A percentile compares a stretch with the other conserved stretches of the same genome.
Evolutionary conservation across 2,329 filamentous ascomycete species (phyloP).

Genomic region (Fusarium agapanthi): DNA sequence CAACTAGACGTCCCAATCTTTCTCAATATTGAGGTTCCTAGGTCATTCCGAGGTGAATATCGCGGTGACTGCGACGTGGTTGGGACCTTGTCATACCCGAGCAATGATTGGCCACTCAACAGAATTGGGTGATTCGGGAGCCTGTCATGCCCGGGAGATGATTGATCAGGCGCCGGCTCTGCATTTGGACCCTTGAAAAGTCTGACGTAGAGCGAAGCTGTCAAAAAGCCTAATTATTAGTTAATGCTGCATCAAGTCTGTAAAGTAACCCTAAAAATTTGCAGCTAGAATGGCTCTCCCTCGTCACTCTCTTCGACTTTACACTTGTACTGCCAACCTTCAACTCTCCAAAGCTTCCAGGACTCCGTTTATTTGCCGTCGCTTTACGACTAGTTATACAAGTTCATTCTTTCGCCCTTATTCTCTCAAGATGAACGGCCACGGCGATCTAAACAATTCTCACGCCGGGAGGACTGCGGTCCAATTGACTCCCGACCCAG

Average conservation of each 20-base stretch:
- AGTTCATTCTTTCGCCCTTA: rapidly evolving
- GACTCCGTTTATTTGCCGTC: rapidly evolving
- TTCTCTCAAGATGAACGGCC: not conserved
- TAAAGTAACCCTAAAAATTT: too few relatives aligned
- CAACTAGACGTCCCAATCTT: too few relatives aligned
- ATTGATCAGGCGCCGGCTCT: not conserved
- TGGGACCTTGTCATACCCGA: not conserved
- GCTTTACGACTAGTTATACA: not conserved
- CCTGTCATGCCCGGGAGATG: not conserved
- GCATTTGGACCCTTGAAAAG: not conserved
- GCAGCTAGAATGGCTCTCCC: not conserved
- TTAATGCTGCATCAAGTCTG: not conserved
- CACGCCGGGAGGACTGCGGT: not conserved
- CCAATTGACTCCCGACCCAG: rapidly evolving
- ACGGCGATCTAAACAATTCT: not conserved
- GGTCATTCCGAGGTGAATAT: too few relatives aligned
- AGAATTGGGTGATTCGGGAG: not conserved
- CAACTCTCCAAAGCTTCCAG: rapidly evolving
- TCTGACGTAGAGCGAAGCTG: not conserved
- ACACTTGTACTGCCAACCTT: rapidly evolving
- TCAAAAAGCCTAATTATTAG: not conserved
- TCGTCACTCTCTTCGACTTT: not conserved
- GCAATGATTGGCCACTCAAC: not conserved
- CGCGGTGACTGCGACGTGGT: too few relatives aligned
- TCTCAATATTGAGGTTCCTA: too few relatives aligned